phyloP scores from a whole-genome alignment of 257 asterid genomes.

The Asclepias syriaca region DNA sequence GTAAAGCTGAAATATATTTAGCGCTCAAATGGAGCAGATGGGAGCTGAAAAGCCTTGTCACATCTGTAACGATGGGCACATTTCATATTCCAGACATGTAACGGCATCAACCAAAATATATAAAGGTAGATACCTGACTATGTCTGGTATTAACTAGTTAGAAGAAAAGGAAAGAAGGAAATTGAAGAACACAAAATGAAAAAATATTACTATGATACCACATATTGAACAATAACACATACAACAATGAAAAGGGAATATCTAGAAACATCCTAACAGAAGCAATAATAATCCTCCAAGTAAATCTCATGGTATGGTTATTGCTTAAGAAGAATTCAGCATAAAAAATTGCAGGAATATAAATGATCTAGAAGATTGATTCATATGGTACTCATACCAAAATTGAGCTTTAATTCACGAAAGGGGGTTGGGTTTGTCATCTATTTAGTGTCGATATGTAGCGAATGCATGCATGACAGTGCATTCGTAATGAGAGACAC shows the following conservation, averaged over 20 bases:
- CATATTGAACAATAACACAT: not conserved
- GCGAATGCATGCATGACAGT: constrained; percentile 10
- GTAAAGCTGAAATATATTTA: constrained; percentile 15
- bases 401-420: not conserved
- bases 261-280: not conserved
- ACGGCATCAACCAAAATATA: constrained; percentile 48
- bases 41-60: constrained; percentile 28
- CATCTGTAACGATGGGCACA: constrained; percentile 63
- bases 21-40: constrained; percentile 69
- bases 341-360: not conserved
- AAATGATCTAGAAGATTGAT: not conserved
- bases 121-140: constrained; percentile 54
- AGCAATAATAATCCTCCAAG: not conserved
- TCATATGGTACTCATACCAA: not conserved
- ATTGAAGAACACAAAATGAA: not conserved
- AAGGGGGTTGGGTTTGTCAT: not conserved
- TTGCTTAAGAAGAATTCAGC: not conserved
- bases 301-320: not conserved
- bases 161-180: not conserved
- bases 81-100: constrained; percentile 53
- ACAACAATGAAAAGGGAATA: not conserved
- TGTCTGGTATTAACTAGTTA: constrained; percentile 24
- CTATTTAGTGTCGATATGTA: constrained; percentile 17
- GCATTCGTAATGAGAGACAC: constrained; percentile 25
- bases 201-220: not conserved